Percentiles rank a stretch among this genome's conserved stretches.
These are phyloP conservation scores for Symbiodinium natans DNA, from an alignment of 73 alveolate species.

Conservation along the genomic window DNA sequence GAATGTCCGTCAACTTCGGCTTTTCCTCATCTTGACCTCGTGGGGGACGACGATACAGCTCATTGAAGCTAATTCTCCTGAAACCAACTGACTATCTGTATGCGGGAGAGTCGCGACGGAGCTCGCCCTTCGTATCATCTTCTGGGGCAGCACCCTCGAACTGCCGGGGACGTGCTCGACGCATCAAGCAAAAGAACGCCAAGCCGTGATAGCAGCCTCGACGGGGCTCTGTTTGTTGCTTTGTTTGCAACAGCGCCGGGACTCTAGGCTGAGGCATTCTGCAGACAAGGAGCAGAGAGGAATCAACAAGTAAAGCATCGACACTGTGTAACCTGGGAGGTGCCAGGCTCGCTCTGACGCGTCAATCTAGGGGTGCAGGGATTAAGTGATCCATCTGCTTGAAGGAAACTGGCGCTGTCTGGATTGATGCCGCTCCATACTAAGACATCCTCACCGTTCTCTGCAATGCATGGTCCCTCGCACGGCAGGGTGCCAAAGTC, in stretches of 20 bases:
- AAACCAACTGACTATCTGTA: neutral
- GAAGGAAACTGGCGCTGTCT: neutral
- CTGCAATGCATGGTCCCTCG: slow-evolving; percentile 30
- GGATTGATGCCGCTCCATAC: slow-evolving; percentile 6
- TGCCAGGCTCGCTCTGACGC: neutral
- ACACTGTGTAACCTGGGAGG: slow-evolving; percentile 5
- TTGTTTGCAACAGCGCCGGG: too few species aligned
- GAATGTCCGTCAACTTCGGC: slow-evolving; percentile 50
- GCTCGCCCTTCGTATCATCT: slow-evolving; percentile 86
- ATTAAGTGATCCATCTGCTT: too few species aligned
- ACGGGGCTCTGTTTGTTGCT: too few species aligned
- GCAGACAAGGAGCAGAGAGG: slow-evolving; percentile 13
- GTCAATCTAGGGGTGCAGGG: too few species aligned
- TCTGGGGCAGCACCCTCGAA: slow-evolving; percentile 93
- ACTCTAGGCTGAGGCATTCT: too few species aligned
- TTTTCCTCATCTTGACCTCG: neutral
- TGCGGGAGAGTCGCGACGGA: slow-evolving; percentile 7
- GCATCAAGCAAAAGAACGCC: slow-evolving; percentile 45
- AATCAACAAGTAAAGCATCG: slow-evolving; percentile 53
- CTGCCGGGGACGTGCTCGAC: slow-evolving; percentile 67
- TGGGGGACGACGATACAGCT: neutral
- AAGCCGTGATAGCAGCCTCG: slow-evolving; percentile 42
- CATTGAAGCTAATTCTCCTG: neutral
- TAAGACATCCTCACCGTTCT: slow-evolving; percentile 29
- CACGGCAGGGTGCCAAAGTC: slow-evolving; percentile 67